Conservation (phyloP, 345 rosid species). For the Durio zibethinus region DNA sequence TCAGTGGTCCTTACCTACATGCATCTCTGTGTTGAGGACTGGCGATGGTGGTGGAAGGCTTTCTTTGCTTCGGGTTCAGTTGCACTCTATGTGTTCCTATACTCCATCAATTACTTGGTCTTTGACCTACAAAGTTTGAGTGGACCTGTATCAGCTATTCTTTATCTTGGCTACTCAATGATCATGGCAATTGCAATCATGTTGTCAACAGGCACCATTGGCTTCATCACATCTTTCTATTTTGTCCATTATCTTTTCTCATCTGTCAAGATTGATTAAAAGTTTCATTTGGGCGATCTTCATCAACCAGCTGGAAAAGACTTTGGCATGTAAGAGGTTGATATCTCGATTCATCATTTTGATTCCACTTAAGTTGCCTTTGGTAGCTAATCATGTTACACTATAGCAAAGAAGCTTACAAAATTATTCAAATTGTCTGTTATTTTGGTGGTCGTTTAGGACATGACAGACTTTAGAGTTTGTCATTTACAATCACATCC, state of each 20-base stretch:
- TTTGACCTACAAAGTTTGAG: slow-evolving; percentile 77
- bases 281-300: neutral
- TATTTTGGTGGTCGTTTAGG: slow-evolving; percentile 15
- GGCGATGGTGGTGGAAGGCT: slow-evolving; percentile 96
- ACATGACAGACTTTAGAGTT: neutral
- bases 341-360: slow-evolving; percentile 14
- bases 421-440: slow-evolving; percentile 8
- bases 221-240: slow-evolving; percentile 72
- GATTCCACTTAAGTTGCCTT: neutral
- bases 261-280: slow-evolving; percentile 73
- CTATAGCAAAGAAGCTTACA: slow-evolving; percentile 8
- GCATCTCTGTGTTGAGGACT: slow-evolving; percentile 86
- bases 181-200: slow-evolving; percentile 76
- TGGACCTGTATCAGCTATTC: slow-evolving; percentile 72
- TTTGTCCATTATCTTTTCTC: slow-evolving; percentile 85
- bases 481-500: neutral
- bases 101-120: slow-evolving; percentile 75
- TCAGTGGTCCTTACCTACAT: slow-evolving; percentile 79
- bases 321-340: slow-evolving; percentile 14
- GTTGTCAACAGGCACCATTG: slow-evolving; percentile 77
- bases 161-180: slow-evolving; percentile 71
- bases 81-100: slow-evolving; percentile 67
- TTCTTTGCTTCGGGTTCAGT: slow-evolving; percentile 85
- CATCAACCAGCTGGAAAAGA: slow-evolving; percentile 11
- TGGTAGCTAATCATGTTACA: slow-evolving; percentile 18